These are phyloP conservation scores for Sphaceloma murrayae DNA, from an alignment of 2,329 filamentous ascomycete genomes.

Conservation along the genomic window DNA sequence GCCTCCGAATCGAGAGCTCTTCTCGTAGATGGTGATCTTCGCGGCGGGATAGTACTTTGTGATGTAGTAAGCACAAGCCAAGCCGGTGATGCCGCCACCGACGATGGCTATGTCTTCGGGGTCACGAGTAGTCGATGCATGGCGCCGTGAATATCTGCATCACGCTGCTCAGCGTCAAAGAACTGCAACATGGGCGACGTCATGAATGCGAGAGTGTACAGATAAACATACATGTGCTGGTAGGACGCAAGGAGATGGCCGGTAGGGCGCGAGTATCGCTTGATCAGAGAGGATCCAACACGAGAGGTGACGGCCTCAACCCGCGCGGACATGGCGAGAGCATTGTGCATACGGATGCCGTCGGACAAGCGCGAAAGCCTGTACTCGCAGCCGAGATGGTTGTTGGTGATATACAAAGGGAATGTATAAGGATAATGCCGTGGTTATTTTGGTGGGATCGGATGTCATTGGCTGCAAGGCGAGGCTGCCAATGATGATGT, in stretches of 20 bases:
- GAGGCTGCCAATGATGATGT: too few relatives aligned
- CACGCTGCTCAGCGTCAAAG: background rate
- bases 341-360: slow-evolving; percentile 14
- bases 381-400: too few relatives aligned
- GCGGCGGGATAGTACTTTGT: slow-evolving; percentile 56
- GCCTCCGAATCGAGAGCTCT: slow-evolving; percentile 59
- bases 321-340: slow-evolving; percentile 3
- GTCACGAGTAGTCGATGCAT: slow-evolving; percentile 9
- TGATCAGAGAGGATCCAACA: background rate
- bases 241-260: background rate
- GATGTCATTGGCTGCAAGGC: too few relatives aligned
- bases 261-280: background rate
- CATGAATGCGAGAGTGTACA: background rate
- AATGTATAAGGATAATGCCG: too few relatives aligned
- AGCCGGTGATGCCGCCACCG: slow-evolving; percentile 74
- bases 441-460: too few relatives aligned
- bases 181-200: background rate
- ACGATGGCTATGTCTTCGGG: slow-evolving; percentile 52
- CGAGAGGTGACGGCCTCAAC: slow-evolving; percentile 1
- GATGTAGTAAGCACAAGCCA: slow-evolving; percentile 69
- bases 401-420: too few relatives aligned
- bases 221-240: background rate
- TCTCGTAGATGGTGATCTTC: slow-evolving; percentile 75
- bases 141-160: background rate
- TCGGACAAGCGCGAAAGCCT: too few relatives aligned